Evolutionary conservation across 768 basidiomycete species (phyloP).

Genomic region (Hemileccinum rubropunctum): DNA sequence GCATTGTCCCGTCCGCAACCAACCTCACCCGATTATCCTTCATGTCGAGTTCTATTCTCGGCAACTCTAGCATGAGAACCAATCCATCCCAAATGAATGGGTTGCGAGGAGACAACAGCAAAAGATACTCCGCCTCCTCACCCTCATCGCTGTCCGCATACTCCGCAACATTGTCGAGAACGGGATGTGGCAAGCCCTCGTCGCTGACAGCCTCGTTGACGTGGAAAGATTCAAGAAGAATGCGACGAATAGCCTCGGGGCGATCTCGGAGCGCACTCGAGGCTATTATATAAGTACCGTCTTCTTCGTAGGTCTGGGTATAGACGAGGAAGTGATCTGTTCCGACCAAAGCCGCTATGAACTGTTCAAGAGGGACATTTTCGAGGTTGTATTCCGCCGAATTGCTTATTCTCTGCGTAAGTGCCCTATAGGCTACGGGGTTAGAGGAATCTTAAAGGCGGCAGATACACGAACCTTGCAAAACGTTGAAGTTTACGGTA

Average conservation of each 20-base stretch:
- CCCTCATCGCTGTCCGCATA: constrained; percentile 51
- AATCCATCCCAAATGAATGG: constrained; percentile 92
- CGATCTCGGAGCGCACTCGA: constrained; percentile 72
- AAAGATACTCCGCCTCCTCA: constrained; percentile 67
- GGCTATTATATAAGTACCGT: constrained; percentile 91
- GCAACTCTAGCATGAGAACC: constrained; percentile 74
- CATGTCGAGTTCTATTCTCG: constrained; percentile 75
- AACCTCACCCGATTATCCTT: constrained; percentile 89
- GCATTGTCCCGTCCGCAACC: constrained; percentile 85
- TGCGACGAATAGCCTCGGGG: constrained; percentile 71
- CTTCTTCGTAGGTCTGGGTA: constrained; percentile 79
- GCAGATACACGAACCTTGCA: constrained; percentile 55
- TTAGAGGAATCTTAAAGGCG: constrained; percentile 2
- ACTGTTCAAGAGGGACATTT: constrained; percentile 66
- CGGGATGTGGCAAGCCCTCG: constrained; percentile 45
- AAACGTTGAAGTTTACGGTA: constrained; percentile 95
- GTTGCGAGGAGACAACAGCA: constrained; percentile 80
- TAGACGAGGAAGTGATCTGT: constrained; percentile 94
- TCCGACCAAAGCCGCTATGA: constrained; percentile 74
- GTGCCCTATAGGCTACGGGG: constrained; percentile 40
- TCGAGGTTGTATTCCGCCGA: constrained; percentile 89
- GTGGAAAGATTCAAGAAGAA: constrained; percentile 84
- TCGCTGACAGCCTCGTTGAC: constrained; percentile 57
- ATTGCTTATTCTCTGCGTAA: constrained; percentile 88
- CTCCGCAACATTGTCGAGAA: constrained; percentile 36